Evolutionary conservation across 441 rosid species (phyloP), one percentile per base, ranked within the genome.

Genomic region (Populus hybrid): DNA sequence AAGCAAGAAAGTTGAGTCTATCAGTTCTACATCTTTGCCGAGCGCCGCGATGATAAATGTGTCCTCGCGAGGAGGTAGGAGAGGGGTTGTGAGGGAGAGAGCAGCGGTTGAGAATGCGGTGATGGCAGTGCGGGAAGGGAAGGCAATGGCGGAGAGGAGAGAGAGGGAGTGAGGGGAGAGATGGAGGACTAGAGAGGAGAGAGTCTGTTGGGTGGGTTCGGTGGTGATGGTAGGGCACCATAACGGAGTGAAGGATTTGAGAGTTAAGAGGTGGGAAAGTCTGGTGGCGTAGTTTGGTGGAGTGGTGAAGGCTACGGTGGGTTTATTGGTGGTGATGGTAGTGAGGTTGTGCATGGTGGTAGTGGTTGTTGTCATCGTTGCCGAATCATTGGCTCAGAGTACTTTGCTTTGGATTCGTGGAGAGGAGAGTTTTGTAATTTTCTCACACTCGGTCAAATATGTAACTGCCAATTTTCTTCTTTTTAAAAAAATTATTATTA

Each of bases 91-190:
- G 74, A 83, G 74, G 53, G 36, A 42, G 72, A 68, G 68, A 7
- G 71, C 21, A 21, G 90, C 91, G 40, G 80, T 63, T 4, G 85
- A 82, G 66, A 82, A 72, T 28, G 93, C 83, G 67, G 83, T 23
- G 69, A 89, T 86, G 23, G 89, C 89, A 73, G 91, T 75, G 66
- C 93, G 89, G 2, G 91, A 89, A 74, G 93, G 87, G 79, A 86
- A 88, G 23, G 89, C 85, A 40, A 88, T 56, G 68, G 88, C 89
- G 80, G 89, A 85, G 78, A 88, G 65, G 73, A 73, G 74, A 29
- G 31, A 45, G 84, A 79, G 67, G 77, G 81, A 64, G 29, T 61
- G 69, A 12, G 88, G 83, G 66, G 75, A 73, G 76, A 88, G 91
- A 80, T 73, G 78, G 31, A 36, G 74, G 14, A 63, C 72, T 45